Conservation (phyloP, 73 alveolate genomes). For the Blepharisma japonicum region DNA sequence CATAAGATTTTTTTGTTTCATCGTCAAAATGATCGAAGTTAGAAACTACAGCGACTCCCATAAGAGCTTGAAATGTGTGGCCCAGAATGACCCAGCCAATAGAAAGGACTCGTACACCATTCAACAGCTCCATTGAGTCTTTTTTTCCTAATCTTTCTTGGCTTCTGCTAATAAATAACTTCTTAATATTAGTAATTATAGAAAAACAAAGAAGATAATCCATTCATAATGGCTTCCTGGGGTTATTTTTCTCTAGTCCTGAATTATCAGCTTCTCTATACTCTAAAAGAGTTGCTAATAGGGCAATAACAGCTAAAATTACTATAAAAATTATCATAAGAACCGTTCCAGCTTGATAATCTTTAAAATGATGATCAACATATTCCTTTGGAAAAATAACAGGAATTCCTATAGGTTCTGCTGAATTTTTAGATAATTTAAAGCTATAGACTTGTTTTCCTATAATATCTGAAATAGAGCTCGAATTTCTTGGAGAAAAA, state of each 20-base stretch:
- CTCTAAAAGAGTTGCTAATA: neutral
- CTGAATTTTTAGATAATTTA: no score
- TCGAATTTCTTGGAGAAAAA: neutral
- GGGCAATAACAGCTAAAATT: neutral
- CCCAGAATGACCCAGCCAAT: constrained; percentile 30
- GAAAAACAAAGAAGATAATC: constrained; percentile 3
- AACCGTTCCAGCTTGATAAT: neutral
- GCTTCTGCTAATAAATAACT: neutral
- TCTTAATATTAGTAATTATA: neutral
- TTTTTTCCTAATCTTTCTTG: neutral
- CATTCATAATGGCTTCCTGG: neutral
- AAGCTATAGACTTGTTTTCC: no score
- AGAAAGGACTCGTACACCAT: constrained; percentile 1
- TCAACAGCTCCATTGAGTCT: neutral
- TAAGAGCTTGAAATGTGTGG: neutral
- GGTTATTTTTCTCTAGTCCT: neutral
- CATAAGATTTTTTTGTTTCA: neutral
- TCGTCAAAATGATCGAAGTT: neutral
- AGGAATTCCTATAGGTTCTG: neutral
- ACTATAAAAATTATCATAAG: neutral
- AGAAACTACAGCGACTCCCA: neutral
- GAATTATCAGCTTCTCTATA: neutral
- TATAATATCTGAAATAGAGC: no score
- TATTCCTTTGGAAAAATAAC: neutral
- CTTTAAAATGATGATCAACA: neutral